Percentiles rank a stretch among this genome's conserved stretches.
Evolutionary conservation across 2,329 filamentous ascomycete genomes (phyloP).

Genomic region (Pseudogymnoascus sp.): DNA sequence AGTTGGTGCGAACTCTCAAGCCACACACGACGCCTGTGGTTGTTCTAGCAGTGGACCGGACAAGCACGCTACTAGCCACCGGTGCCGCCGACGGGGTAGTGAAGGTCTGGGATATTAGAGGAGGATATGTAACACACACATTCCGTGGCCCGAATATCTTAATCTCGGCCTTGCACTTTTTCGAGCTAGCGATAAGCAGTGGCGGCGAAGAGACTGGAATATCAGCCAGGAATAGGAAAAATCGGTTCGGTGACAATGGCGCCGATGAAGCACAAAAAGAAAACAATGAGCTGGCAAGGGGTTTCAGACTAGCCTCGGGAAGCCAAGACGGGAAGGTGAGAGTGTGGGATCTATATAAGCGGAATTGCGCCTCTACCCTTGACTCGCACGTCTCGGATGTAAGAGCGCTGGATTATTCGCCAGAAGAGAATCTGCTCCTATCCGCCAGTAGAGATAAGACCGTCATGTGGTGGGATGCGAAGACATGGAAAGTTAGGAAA

Average conservation of each 20-base stretch:
- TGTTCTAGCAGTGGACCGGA: constrained; percentile 74
- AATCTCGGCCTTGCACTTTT: constrained; percentile 86
- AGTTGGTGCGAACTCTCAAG: constrained; percentile 72
- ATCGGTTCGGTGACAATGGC: constrained; percentile 39
- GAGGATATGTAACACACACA: constrained; percentile 87
- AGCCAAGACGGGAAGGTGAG: constrained; percentile 89
- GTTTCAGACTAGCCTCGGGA: constrained; percentile 79
- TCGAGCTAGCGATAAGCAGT: constrained; percentile 54
- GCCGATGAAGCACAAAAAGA: constrained; percentile 33
- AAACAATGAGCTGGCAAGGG: constrained; percentile 40
- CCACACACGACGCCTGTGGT: constrained; percentile 87
- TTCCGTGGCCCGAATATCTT: constrained; percentile 90
- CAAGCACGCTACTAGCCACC: constrained; percentile 82
- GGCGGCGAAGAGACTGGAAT: constrained; percentile 30
- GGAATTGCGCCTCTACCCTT: constrained; percentile 65
- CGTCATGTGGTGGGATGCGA: constrained; percentile 81
- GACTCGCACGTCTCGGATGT: constrained; percentile 95
- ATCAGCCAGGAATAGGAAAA: constrained; percentile 36
- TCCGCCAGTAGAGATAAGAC: constrained; percentile 91
- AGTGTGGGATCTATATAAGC: constrained; percentile 85
- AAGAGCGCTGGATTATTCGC: constrained; percentile 74
- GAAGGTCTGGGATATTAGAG: constrained; percentile 92
- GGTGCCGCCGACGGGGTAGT: constrained; percentile 88
- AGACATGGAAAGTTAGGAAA: constrained; percentile 72
- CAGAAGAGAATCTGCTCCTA: constrained; percentile 64